Evolutionary conservation across 139 green algal species (phyloP), one percentile per base, ranked within the genome.

Genomic region (Coccomyxa sp.): DNA sequence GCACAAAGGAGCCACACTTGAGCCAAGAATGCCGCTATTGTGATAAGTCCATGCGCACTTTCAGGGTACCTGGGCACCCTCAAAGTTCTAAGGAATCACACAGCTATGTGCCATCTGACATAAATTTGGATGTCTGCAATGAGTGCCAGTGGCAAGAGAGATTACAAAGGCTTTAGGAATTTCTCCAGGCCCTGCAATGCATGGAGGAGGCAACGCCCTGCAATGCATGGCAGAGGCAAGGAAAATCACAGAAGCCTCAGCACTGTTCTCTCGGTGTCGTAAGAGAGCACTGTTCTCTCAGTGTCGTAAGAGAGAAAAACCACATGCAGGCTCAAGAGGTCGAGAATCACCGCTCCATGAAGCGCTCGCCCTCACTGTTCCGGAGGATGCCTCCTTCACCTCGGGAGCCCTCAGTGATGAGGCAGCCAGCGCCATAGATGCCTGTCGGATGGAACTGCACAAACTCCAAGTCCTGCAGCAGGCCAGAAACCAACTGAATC

Each of bases 361-460:
- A 99, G 66, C 96, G 91, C 92, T 99, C 97, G 38, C 97, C 97
- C 90, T 99, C 91, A 60, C 86, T 93, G 94, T 99, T 99, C 77
- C 97, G 89, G 84, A 99, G 89, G 80, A 99, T 96, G 82, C 97
- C 97, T 25, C 97, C 97, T 91, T 99, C 97, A 17, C 97, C 97
- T 17, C 97, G 90, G 13, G 86, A 94, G 71, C 97, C 97, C 91
- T 99, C 97, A 11, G 97, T 99, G 91, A 99, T 99, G 0, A 99
- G 90, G 94, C 97, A 99, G 67, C 97, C 97, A 15, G 97, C 96
- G 25, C 97, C 97, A 84, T 99, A 99, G 88, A 99, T 99, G 78
- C 97, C 96, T 27, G 97, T 99, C 57, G 97, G 97, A 85, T 99
- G 97, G 91, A 99, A 99, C 88, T 98, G 95, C 77, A 98, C 94